Base-by-base conservation (phyloP, 148 eudicot species). In the Heliamphora exappendiculata region DNA sequence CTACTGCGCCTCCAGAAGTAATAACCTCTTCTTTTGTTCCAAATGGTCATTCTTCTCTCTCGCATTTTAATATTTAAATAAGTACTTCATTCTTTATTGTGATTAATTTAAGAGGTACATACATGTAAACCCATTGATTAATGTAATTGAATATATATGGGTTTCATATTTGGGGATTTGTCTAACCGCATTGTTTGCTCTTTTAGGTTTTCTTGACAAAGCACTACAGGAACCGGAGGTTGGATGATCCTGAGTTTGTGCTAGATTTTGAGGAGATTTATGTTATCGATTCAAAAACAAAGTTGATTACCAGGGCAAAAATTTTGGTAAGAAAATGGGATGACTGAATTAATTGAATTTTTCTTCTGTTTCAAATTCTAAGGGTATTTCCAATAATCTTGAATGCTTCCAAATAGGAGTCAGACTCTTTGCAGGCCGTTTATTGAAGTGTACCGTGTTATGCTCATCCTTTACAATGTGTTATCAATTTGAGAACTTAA, bases 181-280 rank as follows among this genome's bases (percentile, higher is more conserved):
- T 63, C 34, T 71, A 78, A 54, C 22, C 70, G 26, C 14, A 7
- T 42, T 70, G 54, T 86, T 9, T 44, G 80, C 12, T 53, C 12
- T 65, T 64, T 36, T 83, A 96, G 99, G 91, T 96, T 74, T 96
- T 91, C 84, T 82, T 96, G 87, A 93, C 97, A 72, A 96, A 96
- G 84, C 98, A 96, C 84, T 96, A 90, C 82, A 86, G 86, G 80
- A 96, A 96, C 79, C 85, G 97, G 62, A 87, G 99, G 83, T 71
- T 81, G 69, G 86, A 82, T 44, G 98, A 93, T 83, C 88, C 93
- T 31, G 98, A 93, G 62, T 96, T 96, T 84, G 85, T 84, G 67
- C 79, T 96, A 39, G 98, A 96, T 85, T 96, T 96, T 75, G 99
- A 96, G 84, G 99, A 96, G 84, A 93, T 96, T 62, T 96, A 93